phyloP scores from a whole-genome alignment of 2,329 filamentous ascomycete genomes.

The Grosmannia serpens region DNA sequence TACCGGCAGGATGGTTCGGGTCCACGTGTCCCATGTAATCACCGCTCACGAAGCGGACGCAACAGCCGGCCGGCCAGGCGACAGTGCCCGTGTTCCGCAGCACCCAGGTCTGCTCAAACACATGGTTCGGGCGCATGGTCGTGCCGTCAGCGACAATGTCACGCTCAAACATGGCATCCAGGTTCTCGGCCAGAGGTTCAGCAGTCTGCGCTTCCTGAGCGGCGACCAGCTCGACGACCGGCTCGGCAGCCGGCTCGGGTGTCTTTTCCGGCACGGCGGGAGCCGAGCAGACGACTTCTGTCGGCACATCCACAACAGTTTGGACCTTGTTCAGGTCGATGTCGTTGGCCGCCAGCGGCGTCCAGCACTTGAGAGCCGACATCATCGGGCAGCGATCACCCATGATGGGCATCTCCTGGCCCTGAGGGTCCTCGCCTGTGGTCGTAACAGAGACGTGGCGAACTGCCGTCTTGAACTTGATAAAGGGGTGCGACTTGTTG shows the following conservation, averaged over 20 bases:
- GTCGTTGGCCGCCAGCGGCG: background rate
- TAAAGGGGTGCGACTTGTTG: constrained; percentile 91
- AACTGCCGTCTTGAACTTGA: constrained; percentile 93
- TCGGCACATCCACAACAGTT: constrained; percentile 62
- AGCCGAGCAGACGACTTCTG: constrained; percentile 6
- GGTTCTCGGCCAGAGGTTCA: constrained; percentile 19
- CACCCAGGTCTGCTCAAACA: constrained; percentile 86
- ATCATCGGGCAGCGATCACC: constrained; percentile 44
- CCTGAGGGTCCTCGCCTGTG: constrained; percentile 61
- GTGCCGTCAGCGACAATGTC: constrained; percentile 75
- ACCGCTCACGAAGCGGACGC: constrained; percentile 81
- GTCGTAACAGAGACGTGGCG: constrained; percentile 81
- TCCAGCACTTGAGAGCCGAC: constrained; percentile 6
- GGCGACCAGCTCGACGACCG: background rate
- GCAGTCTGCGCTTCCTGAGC: constrained; percentile 1
- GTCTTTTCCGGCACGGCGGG: background rate
- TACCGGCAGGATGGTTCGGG: constrained; percentile 64
- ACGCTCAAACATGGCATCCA: constrained; percentile 54
- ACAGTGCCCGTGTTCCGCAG: constrained; percentile 71
- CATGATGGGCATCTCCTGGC: constrained; percentile 53
- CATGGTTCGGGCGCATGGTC: constrained; percentile 53
- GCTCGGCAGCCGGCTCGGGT: constrained; percentile 29
- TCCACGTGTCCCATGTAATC: constrained; percentile 95
- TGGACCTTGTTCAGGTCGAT: constrained; percentile 25
- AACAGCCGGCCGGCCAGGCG: constrained; percentile 80